Evolutionary conservation across 2,329 filamentous ascomycete species (phyloP).

Genomic region (Penicillium sp.): DNA sequence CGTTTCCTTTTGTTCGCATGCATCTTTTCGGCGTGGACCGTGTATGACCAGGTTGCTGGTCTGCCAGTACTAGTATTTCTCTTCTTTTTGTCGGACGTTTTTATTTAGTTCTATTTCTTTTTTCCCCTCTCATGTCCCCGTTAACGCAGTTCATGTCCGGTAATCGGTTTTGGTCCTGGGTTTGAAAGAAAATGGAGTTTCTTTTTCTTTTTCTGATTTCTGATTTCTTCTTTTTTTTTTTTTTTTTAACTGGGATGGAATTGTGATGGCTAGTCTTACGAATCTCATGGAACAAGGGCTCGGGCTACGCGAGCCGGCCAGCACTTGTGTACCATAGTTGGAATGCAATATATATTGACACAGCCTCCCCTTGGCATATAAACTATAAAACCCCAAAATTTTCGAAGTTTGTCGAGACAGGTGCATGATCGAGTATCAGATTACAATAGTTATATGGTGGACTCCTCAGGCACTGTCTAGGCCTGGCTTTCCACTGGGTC

Average conservation of each 20-base stretch:
- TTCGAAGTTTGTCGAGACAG: neutral
- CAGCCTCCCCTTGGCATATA: neutral
- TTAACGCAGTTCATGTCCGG: conserved; percentile 25
- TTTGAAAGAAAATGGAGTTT: conserved; percentile 41
- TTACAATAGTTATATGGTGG: no score
- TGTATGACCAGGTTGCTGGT: conserved; percentile 14
- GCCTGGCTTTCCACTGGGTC: no score
- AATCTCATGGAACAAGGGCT: conserved; percentile 17
- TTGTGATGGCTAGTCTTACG: conserved; percentile 22
- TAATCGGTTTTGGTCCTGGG: conserved; percentile 27
- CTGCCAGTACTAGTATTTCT: conserved; percentile 8
- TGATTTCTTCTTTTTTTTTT: conserved; percentile 25
- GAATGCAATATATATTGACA: conserved; percentile 26
- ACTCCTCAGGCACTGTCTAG: no score
- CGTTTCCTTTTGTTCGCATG: conserved; percentile 14
- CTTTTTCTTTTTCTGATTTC: conserved; percentile 19
- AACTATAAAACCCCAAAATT: neutral
- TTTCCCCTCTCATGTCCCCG: conserved; percentile 19
- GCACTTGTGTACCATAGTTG: conserved; percentile 29
- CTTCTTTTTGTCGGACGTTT: conserved; percentile 6
- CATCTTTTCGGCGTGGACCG: conserved; percentile 27
- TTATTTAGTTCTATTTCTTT: conserved; percentile 5
- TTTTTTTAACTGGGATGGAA: conserved; percentile 29
- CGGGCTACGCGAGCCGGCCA: conserved; percentile 13
- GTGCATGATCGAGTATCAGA: no score